Base-by-base conservation (phyloP, 2,329 filamentous ascomycete species). In the Colletotrichum graminicola region DNA sequence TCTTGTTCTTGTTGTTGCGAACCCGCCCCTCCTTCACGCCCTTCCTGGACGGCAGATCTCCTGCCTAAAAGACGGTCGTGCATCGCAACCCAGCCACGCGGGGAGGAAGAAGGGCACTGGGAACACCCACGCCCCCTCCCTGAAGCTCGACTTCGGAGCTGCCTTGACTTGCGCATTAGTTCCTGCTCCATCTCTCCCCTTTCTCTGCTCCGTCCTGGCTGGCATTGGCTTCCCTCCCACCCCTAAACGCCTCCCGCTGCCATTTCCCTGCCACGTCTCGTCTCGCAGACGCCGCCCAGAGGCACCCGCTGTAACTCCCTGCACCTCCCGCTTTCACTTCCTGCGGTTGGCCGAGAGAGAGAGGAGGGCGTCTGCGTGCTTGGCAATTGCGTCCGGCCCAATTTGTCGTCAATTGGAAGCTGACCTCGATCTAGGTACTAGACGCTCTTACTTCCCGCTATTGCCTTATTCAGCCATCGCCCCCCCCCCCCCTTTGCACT, bases 281-380 rank as follows among this genome's bases (percentile, higher is more conserved):
- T 39, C 43, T 43, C 41, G 57, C 68, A 67, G 64, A 57, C 68
- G 68, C 68, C n/a, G 68, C 64, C 64, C 57, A 51, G 39, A 43
- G 12, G 23, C 36, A 43, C 56, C 56, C 59, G 49, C 55, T 49
- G 56, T 51, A n/a, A 51, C 39, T 57, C 64, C 43, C 47, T 55
- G 64, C 36, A 49, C 21, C 68, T 43, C 56, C 64, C 23, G 56
- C 67, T n/a, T 18, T 14, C 26, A 32, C 45, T 8, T 57, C 60
- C 29, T 70, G 68, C 29, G 11, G 51, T 63, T 71, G 68, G 57
- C 65, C 23, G 34, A 59, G 12, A 67, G 12, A 67, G 39, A 21
- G 11, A 11, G 21, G 21, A 67, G 32, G 32, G 57, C 57, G 41
- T 70, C 56, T 67, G 64, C 32, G 49, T 57, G 51, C 55, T 49